Conservation (phyloP, 352 stramenopile species). For the Thalassiosira mediterranea region DNA sequence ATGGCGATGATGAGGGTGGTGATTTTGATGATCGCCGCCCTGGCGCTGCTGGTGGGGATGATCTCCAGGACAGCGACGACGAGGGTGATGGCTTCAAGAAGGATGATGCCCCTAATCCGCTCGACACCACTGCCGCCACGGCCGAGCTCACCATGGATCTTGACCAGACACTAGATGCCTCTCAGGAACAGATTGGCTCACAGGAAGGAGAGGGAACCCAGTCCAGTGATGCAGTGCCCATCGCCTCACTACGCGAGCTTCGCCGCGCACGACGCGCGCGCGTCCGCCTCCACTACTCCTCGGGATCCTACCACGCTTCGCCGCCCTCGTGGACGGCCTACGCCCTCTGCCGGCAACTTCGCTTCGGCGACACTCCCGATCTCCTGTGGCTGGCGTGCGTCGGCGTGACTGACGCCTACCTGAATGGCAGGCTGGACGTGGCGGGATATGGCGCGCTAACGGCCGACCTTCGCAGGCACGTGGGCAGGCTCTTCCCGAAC, state of each 20-base stretch:
- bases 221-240: constrained; percentile 32
- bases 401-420: constrained; percentile 94
- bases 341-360: constrained; percentile 60
- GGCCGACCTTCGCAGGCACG: constrained; percentile 70
- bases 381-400: constrained; percentile 97
- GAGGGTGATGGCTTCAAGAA: constrained; percentile 41
- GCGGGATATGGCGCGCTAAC: constrained; percentile 92
- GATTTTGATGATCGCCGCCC: constrained; percentile 36
- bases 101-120: constrained; percentile 52
- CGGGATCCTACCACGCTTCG: constrained; percentile 87
- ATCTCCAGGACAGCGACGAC: constrained; percentile 32
- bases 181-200: constrained; percentile 14
- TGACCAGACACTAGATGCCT: constrained; percentile 14
- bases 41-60: constrained; percentile 15
- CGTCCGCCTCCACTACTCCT: constrained; percentile 89
- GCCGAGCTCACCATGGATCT: constrained; percentile 39
- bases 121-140: constrained; percentile 38
- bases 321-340: constrained; percentile 80
- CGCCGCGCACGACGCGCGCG: constrained; percentile 62
- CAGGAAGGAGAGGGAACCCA: constrained; percentile 43
- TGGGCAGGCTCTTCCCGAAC: constrained; percentile 88
- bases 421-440: constrained; percentile 91
- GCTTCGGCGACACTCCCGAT: constrained; percentile 78
- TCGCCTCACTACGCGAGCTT: constrained; percentile 58
- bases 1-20: constrained; percentile 40